Base-by-base conservation (phyloP, 257 asterid species). In the Jasminum sambac region DNA sequence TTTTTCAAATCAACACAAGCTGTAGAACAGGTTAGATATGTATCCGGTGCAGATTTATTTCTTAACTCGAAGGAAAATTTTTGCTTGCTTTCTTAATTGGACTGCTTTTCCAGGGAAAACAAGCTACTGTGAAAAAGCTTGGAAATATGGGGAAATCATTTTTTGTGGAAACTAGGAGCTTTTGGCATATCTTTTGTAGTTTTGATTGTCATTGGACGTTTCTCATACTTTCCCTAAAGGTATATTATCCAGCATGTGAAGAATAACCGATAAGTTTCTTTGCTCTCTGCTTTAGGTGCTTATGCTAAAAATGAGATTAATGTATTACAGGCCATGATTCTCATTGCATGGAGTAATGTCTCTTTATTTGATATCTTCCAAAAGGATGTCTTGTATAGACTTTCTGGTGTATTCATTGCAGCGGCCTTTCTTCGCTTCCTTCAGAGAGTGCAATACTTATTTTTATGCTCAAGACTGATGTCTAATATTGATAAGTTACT, bases 121-220 rank as follows among this genome's bases (percentile, higher is more conserved):
- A 67, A 64, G 79, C 46, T 64, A 66, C 86, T 72, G 80, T 39
- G 48, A 76, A 41, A 67, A 83, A 71, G 70, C 77, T 85, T 4
- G 89, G 83, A 72, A 86, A 73, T 57, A 82, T 88, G 80, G 98
- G 98, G 59, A 95, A 95, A 78, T 91, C 99, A 11, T 94, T 84
- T 85, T 95, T 95, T 61, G 96, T 89, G 7, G 99, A 95, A 81
- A 95, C 90, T 65, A 87, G 99, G 46, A 74, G 98, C 65, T 95
- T 91, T 87, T 95, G 98, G 99, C 99, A 95, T 81, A 89, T 79
- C 34, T 91, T 88, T 76, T 84, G 98, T 75, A 95, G 99, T 78
- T 95, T 85, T 77, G 99, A 95, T 74, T 96, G 99, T 40, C 86
- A 91, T 16, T 95, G 99, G 99, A 89, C 99, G 69, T 95, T 95